A percentile compares a stretch with the other conserved stretches of the same genome.
phyloP scores from a whole-genome alignment of 768 basidiomycete genomes.

The Albatrellus ellisii region DNA sequence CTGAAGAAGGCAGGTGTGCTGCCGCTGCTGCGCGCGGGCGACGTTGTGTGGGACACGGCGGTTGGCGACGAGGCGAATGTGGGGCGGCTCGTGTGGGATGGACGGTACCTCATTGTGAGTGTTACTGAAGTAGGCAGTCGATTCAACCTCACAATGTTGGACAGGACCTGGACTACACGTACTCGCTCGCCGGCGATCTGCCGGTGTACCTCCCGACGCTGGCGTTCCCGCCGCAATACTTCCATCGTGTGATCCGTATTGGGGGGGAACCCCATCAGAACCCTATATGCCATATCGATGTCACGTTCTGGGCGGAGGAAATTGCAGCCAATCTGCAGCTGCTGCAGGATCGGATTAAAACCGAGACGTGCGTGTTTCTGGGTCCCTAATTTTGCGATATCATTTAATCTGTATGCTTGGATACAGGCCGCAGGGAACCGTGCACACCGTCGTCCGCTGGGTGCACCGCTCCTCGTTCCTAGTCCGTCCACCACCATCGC shows the following conservation, averaged over 20 bases:
- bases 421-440: conserved; percentile 59
- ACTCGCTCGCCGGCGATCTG: conserved; percentile 61
- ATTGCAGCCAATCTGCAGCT: conserved; percentile 62
- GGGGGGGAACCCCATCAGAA: conserved; percentile 20
- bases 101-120: conserved; percentile 75
- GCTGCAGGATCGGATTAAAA: conserved; percentile 62
- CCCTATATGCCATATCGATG: conserved; percentile 57
- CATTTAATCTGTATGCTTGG: conserved; percentile 1
- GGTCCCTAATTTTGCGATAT: conserved; percentile 8
- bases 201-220: conserved; percentile 71
- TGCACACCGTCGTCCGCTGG: conserved; percentile 79
- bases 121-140: conserved; percentile 6
- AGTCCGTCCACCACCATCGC: conserved; percentile 31
- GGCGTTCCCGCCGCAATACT: conserved; percentile 80
- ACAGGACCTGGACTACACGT: conserved; percentile 79
- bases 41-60: conserved; percentile 81
- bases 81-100: conserved; percentile 80
- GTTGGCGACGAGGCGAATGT: conserved; percentile 79
- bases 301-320: conserved; percentile 69
- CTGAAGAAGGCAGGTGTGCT: conserved; percentile 54
- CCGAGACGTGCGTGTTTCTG: conserved; percentile 55
- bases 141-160: background rate
- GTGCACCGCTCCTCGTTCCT: conserved; percentile 69
- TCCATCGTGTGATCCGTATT: conserved; percentile 70
- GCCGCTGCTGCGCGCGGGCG: conserved; percentile 54